Percentiles rank a stretch among this genome's conserved stretches.
Conservation (phyloP, 257 asterid species). For the Pogostemon cablin region DNA sequence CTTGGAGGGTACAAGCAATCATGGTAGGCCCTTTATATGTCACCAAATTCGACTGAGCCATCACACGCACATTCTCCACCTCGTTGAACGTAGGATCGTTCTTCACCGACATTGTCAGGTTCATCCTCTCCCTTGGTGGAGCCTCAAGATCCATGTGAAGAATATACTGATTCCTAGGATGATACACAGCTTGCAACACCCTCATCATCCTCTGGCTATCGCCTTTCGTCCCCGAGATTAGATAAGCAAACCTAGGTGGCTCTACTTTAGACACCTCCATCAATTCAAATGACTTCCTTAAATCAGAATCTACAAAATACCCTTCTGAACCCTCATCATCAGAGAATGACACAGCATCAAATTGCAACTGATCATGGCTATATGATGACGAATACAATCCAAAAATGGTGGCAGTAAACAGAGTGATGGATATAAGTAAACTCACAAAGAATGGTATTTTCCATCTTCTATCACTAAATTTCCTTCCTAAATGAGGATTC, state of each 20-base stretch:
- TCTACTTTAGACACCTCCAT: constrained; percentile 43
- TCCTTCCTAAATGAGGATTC: constrained; percentile 65
- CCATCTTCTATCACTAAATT: constrained; percentile 81
- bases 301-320: constrained; percentile 71
- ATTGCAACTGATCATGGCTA: constrained; percentile 49
- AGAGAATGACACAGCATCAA: constrained; percentile 41
- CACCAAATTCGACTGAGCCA: constrained; percentile 97
- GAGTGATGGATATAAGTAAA: constrained; percentile 67
- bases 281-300: constrained; percentile 49
- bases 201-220: constrained; percentile 95
- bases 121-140: constrained; percentile 90
- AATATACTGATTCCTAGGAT: constrained; percentile 91
- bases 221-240: constrained; percentile 95
- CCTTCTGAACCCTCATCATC: constrained; percentile 49
- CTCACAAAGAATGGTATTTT: constrained; percentile 76
- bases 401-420: constrained; percentile 55
- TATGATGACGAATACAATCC: constrained; percentile 57
- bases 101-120: constrained; percentile 85
- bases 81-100: constrained; percentile 75
- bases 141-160: constrained; percentile 99
- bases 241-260: constrained; percentile 93
- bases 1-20: constrained; percentile 97
- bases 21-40: constrained; percentile 97
- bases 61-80: constrained; percentile 91
- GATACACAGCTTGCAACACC: constrained; percentile 89